Evolutionary conservation across 805 yeast species (phyloP).

Genomic region (Candida verbasci): DNA sequence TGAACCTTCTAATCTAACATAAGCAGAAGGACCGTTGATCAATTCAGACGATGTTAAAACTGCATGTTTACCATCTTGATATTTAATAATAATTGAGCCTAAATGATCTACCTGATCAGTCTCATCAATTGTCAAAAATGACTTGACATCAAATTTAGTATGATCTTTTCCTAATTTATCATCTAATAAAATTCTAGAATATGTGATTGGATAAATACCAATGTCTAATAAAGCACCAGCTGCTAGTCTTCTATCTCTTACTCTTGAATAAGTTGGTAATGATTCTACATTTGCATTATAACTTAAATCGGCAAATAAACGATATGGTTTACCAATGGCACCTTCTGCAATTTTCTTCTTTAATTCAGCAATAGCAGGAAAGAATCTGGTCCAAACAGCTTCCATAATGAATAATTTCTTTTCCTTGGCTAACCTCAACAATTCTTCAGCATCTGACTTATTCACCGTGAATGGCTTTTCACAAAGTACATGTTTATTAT

Average conservation of each 20-base stretch:
- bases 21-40: constrained; percentile 23
- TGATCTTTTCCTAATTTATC: constrained; percentile 25
- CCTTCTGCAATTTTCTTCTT: constrained; percentile 34
- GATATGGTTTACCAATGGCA: constrained; percentile 42
- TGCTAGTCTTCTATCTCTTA: constrained; percentile 43
- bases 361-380: constrained; percentile 38
- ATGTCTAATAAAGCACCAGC: constrained; percentile 57
- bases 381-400: constrained; percentile 55
- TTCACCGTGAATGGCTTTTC: constrained; percentile 55
- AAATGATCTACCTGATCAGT: constrained; percentile 40
- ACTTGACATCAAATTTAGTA: constrained; percentile 21
- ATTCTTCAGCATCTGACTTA: constrained; percentile 36
- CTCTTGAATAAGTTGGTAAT: constrained; percentile 28
- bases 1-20: constrained; percentile 30
- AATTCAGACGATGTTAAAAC: constrained; percentile 29
- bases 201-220: constrained; percentile 50
- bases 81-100: constrained; percentile 32
- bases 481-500: constrained; percentile 48
- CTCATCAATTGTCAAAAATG: constrained; percentile 30
- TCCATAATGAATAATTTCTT: constrained; percentile 51
- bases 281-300: constrained; percentile 28
- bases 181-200: constrained; percentile 37
- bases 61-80: constrained; percentile 39
- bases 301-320: constrained; percentile 42
- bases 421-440: constrained; percentile 40